These are phyloP conservation scores for Platanthera guangdongensis DNA, from an alignment of 106 monocot species.

Conservation along the genomic window DNA sequence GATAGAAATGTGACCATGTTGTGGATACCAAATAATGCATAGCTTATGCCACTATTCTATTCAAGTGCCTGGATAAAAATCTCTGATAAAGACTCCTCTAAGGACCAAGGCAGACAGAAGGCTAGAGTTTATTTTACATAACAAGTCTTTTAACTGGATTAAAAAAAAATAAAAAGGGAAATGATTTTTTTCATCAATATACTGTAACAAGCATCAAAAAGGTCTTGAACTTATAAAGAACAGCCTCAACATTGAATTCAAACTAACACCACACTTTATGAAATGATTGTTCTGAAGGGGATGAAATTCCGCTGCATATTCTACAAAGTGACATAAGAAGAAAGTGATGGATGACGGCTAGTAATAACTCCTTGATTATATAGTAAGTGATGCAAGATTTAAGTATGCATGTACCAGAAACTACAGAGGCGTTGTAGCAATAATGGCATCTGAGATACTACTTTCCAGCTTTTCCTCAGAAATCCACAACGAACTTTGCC, in stretches of 20 bases:
- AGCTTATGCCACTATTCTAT: too few relatives aligned
- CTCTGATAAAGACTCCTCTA: too few relatives aligned
- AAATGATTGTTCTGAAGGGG: background rate
- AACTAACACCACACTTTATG: background rate
- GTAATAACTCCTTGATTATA: background rate
- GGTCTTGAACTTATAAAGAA: too few relatives aligned
- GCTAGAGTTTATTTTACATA: too few relatives aligned
- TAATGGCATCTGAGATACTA: constrained; percentile 35
- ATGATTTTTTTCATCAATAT: too few relatives aligned
- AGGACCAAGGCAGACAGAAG: too few relatives aligned
- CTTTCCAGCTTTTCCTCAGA: constrained; percentile 36
- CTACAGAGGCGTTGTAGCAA: constrained; percentile 30
- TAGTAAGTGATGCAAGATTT: background rate
- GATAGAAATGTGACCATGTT: too few relatives aligned
- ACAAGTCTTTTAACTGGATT: too few relatives aligned
- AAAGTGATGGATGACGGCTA: background rate
- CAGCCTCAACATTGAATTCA: background rate
- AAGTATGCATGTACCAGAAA: background rate
- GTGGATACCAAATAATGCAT: too few relatives aligned
- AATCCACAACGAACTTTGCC: constrained; percentile 57
- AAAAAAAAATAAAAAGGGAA: too few relatives aligned
- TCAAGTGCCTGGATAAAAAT: too few relatives aligned
- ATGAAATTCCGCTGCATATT: background rate
- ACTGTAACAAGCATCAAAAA: too few relatives aligned
- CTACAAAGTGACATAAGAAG: background rate